Evolutionary conservation across 257 asterid species (phyloP).

Genomic region (Euphrasia confusa): DNA sequence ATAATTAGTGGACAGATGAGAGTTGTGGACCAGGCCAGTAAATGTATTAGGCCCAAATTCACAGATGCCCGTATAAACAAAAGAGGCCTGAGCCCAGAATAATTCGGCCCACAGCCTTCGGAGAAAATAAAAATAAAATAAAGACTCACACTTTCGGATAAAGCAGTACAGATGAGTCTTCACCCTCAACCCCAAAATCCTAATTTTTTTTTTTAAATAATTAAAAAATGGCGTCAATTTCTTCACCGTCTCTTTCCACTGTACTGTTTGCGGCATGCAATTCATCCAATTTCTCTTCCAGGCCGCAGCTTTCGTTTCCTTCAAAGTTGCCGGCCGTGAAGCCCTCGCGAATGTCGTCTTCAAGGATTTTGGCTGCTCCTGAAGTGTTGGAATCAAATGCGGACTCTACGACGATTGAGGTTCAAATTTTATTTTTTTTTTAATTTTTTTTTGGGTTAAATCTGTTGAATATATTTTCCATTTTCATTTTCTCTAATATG

Average conservation of each 20-base stretch:
- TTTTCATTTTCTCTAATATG: background rate
- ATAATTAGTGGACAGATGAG: too few species aligned
- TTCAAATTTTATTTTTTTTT: too few species aligned
- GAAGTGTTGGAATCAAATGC: conserved; percentile 49
- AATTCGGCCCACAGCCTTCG: too few species aligned
- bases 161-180: conserved; percentile 9
- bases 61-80: too few species aligned
- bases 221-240: conserved; percentile 46
- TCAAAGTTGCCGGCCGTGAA: conserved; percentile 34
- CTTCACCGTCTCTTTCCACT: conserved; percentile 44
- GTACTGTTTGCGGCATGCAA: conserved; percentile 41
- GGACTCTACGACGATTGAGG: conserved; percentile 39
- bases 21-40: too few species aligned
- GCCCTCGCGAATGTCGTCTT: conserved; percentile 36
- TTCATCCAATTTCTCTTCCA: conserved; percentile 40
- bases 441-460: background rate
- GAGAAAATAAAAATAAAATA: background rate
- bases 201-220: background rate
- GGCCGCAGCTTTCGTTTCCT: conserved; percentile 43
- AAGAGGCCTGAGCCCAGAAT: too few species aligned
- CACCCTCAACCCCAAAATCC: conserved; percentile 19
- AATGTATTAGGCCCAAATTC: too few species aligned
- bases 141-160: conserved; percentile 33
- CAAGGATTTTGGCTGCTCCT: conserved; percentile 54
- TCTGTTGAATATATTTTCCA: background rate